Percentiles rank a stretch among this genome's conserved stretches.
Conservation (phyloP, 805 yeast species). For the Schwanniomyces polymorphus region DNA sequence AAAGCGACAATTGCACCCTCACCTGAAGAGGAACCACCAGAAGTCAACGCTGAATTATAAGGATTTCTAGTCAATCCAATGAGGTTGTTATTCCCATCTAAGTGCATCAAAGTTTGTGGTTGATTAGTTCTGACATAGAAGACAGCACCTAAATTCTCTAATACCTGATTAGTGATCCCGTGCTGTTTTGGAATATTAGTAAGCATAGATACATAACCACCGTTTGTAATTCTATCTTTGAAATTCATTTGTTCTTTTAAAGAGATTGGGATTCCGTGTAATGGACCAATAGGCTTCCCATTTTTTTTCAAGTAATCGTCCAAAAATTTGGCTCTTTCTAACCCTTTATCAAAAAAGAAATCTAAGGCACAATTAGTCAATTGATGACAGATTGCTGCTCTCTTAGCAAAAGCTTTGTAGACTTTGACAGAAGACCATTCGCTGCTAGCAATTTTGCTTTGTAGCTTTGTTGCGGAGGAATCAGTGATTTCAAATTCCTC, state of each 20-base stretch:
- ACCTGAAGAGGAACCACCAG: conserved; percentile 47
- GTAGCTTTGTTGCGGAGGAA: conserved; percentile 25
- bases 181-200: conserved; percentile 28
- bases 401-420: conserved; percentile 41
- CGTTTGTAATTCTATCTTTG: conserved; percentile 36
- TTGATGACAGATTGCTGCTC: conserved; percentile 44
- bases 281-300: conserved; percentile 57
- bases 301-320: conserved; percentile 49
- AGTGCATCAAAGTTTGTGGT: conserved; percentile 48
- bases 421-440: conserved; percentile 36
- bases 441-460: conserved; percentile 29
- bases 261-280: conserved; percentile 68
- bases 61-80: conserved; percentile 41
- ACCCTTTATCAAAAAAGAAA: conserved; percentile 57
- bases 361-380: conserved; percentile 45
- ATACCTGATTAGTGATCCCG: conserved; percentile 28
- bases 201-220: conserved; percentile 36
- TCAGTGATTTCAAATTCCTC: conserved; percentile 41
- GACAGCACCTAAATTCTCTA: conserved; percentile 43
- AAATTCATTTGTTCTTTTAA: conserved; percentile 51
- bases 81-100: conserved; percentile 40
- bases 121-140: conserved; percentile 45
- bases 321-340: conserved; percentile 52
- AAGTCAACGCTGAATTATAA: conserved; percentile 33
- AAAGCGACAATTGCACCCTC: conserved; percentile 44